phyloP scores from a whole-genome alignment of 208 protist species.

The Wallacemonas sp. region DNA sequence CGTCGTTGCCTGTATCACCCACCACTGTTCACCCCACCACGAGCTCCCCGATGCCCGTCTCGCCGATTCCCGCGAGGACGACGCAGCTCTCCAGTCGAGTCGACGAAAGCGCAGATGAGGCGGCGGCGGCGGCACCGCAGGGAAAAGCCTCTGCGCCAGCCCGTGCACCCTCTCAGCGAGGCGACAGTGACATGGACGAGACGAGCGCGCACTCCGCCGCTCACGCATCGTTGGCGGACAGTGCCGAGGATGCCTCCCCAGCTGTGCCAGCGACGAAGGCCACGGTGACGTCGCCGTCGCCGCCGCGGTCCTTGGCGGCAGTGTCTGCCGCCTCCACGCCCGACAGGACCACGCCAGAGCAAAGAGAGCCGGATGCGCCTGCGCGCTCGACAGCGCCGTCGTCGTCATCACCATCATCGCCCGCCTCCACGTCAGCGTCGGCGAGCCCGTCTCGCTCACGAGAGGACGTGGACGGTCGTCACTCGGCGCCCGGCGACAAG shows the following conservation, averaged over 20 bases:
- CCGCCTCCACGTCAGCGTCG: background rate
- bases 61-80: background rate
- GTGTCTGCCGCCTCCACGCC: too few relatives aligned
- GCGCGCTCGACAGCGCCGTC: background rate
- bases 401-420: background rate
- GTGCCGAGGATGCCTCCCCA: background rate
- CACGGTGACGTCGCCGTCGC: background rate
- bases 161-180: too few relatives aligned
- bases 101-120: background rate
- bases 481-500: too few relatives aligned
- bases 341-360: too few relatives aligned
- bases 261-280: background rate
- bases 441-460: background rate
- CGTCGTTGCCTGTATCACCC: too few relatives aligned
- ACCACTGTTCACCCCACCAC: background rate
- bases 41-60: background rate
- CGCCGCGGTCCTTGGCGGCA: background rate
- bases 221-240: too few relatives aligned
- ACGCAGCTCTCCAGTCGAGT: slow-evolving; percentile 1
- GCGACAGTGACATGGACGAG: too few relatives aligned
- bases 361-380: background rate
- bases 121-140: background rate
- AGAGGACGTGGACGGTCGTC: too few relatives aligned
- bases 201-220: too few relatives aligned
- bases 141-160: too few relatives aligned